Evolutionary conservation across 176 grass and related monocot genomes (phyloP).

Genomic region (Otatea glauca): DNA sequence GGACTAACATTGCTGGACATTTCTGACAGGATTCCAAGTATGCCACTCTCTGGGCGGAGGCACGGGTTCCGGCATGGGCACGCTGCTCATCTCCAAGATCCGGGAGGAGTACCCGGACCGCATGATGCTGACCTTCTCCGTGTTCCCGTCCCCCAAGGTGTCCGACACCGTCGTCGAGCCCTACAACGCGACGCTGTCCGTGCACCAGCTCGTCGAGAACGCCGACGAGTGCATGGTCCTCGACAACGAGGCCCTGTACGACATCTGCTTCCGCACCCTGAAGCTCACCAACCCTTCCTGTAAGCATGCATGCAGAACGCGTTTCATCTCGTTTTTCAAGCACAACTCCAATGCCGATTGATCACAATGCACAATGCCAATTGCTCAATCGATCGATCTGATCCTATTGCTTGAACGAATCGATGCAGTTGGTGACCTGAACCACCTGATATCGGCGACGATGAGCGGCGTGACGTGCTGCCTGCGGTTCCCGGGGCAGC

Average conservation of each 20-base stretch:
- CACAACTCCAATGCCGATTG: background rate
- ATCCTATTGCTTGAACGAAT: background rate
- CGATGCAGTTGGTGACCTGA: slow-evolving; percentile 69
- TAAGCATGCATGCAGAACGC: background rate
- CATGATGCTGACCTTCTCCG: slow-evolving; percentile 76
- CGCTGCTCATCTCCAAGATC: slow-evolving; percentile 70
- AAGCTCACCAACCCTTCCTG: slow-evolving; percentile 77
- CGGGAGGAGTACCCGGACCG: slow-evolving; percentile 68
- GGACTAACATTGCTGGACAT: background rate
- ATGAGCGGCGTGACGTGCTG: slow-evolving; percentile 95
- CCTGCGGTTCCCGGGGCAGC: slow-evolving; percentile 85
- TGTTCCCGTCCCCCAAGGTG: slow-evolving; percentile 78
- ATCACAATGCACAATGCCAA: background rate
- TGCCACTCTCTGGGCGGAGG: slow-evolving; percentile 68
- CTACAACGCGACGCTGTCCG: slow-evolving; percentile 70
- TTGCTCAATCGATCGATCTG: background rate
- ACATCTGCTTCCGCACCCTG: slow-evolving; percentile 78
- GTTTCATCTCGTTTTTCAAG: background rate
- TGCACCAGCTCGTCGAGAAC: slow-evolving; percentile 83
- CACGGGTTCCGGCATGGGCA: slow-evolving; percentile 60
- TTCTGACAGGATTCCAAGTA: slow-evolving; percentile 63
- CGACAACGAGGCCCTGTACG: slow-evolving; percentile 74
- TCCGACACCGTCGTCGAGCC: slow-evolving; percentile 75
- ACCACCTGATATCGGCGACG: slow-evolving; percentile 86
- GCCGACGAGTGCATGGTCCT: slow-evolving; percentile 82